phyloP scores from a whole-genome alignment of 768 basidiomycete species.

The Lactarius akahatsu region DNA sequence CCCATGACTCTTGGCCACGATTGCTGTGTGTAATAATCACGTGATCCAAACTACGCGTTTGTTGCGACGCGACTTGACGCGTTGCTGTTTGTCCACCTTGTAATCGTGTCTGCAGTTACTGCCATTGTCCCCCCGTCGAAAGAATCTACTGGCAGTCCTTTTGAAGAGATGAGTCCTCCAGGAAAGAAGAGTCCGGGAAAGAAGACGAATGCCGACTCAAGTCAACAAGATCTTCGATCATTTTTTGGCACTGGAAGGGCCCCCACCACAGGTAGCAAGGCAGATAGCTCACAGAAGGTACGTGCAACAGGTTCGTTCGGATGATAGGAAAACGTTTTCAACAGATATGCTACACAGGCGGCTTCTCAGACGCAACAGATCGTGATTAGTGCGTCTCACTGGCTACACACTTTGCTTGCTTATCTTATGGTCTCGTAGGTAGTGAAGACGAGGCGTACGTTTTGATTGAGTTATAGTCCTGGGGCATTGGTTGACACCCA shows the following conservation, averaged over 20 bases:
- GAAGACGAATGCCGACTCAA: slow-evolving; percentile 13
- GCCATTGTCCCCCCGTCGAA: no score
- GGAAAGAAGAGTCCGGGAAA: slow-evolving; percentile 18
- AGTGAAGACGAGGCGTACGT: slow-evolving; percentile 24
- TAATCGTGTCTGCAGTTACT: neutral
- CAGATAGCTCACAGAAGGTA: slow-evolving; percentile 9
- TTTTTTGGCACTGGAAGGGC: slow-evolving; percentile 19
- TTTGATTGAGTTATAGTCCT: neutral
- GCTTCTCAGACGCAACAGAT: slow-evolving; percentile 6
- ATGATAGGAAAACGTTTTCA: neutral
- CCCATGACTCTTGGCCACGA: no score
- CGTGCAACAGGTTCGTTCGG: neutral
- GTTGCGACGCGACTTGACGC: neutral
- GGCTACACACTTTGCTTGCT: neutral
- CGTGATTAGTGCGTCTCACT: slow-evolving; percentile 18
- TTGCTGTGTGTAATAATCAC: neutral
- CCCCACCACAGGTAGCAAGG: neutral
- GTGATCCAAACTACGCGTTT: slow-evolving; percentile 1
- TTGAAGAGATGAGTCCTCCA: slow-evolving; percentile 9
- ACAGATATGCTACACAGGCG: neutral
- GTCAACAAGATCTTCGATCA: slow-evolving; percentile 14
- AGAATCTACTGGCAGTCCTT: no score
- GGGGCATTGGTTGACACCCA: neutral
- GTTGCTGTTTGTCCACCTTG: neutral
- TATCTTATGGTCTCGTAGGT: slow-evolving; percentile 15